Percentiles rank a stretch among this genome's conserved stretches.
These are phyloP conservation scores for Amphibolis antarctica DNA, from an alignment of 106 monocot genomes.

Conservation along the genomic window DNA sequence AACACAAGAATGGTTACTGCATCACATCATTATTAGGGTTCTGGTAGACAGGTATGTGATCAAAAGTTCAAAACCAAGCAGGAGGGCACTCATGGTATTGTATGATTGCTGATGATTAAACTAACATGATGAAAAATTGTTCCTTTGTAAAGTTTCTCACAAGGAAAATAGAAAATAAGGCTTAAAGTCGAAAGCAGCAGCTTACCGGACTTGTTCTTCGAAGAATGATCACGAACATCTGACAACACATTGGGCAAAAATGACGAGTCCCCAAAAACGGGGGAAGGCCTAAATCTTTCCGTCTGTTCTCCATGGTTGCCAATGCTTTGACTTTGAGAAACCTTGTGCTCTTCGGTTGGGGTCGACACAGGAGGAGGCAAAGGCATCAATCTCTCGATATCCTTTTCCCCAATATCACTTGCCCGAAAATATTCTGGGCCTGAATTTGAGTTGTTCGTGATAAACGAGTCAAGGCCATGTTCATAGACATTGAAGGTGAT, in stretches of 20 bases:
- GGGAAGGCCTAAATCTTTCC: neutral
- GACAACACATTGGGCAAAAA: too few relatives aligned
- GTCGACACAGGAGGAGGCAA: neutral
- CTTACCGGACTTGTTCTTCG: neutral
- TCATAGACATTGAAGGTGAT: conserved; percentile 4
- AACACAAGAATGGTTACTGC: neutral
- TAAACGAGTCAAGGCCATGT: neutral
- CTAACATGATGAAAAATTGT: neutral
- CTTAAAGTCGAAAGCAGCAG: neutral
- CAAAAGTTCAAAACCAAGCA: neutral
- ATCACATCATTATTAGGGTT: neutral
- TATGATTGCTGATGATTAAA: neutral
- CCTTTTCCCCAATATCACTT: neutral
- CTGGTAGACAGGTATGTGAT: neutral
- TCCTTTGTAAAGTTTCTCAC: neutral
- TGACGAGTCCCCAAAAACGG: neutral
- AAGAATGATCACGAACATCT: neutral
- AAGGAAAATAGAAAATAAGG: neutral
- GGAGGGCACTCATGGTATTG: neutral
- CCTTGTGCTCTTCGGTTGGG: neutral
- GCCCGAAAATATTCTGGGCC: neutral
- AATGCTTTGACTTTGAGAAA: neutral
- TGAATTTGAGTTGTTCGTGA: neutral
- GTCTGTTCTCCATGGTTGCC: neutral
- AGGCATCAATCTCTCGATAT: neutral